Evolutionary conservation across 169 alveolate genomes (phyloP), one percentile per base, ranked within the genome.

Genomic region (Miamiensis avidus): DNA sequence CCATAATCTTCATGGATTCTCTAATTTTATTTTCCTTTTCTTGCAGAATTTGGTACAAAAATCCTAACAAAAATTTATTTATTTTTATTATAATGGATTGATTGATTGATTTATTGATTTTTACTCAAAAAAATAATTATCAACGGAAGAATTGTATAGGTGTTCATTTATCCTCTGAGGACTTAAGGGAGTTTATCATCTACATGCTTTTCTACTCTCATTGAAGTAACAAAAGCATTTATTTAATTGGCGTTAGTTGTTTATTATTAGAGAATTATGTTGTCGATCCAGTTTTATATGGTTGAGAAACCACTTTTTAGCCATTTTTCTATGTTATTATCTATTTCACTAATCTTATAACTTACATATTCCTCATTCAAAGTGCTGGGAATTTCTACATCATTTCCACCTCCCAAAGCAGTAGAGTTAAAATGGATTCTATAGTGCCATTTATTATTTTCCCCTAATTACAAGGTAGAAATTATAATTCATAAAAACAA

Each of bases 1-100:
- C 98, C 97, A 95, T 94, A 82, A 96, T 95, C 84, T 88, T 88
- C 97, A 96, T 94, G 11, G 90, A 89, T 90, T 96, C 98, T 91
- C 94, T 93, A 0, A 94, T 91, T 83, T 89, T 89, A 31, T 89
- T 73, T 72, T 94, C 97, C 88, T 95, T 96, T 86, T 96, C 98
- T 4, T 4, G 20, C 4, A 49, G 26, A 11, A 49, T 49, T 11
- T 20, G 20, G 69, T 49, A 49, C 69, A 49, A 49, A 49, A 49
- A 49, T 20, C 69, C 69, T 49, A 49, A 49, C 4, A 49, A 49
- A 11, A 49, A 49, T 11, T 11, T n/a, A 49, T 11, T 49, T 11
- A 49, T 11, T 11, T 49, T 49, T 49, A 49, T 11, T 49, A 11
- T 49, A 49, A 11, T 49, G 69, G 4, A 11, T 49, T 49, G 4